These are phyloP conservation scores for Phytophthora nicotianae DNA, from an alignment of 352 stramenopile genomes.

Conservation along the genomic window DNA sequence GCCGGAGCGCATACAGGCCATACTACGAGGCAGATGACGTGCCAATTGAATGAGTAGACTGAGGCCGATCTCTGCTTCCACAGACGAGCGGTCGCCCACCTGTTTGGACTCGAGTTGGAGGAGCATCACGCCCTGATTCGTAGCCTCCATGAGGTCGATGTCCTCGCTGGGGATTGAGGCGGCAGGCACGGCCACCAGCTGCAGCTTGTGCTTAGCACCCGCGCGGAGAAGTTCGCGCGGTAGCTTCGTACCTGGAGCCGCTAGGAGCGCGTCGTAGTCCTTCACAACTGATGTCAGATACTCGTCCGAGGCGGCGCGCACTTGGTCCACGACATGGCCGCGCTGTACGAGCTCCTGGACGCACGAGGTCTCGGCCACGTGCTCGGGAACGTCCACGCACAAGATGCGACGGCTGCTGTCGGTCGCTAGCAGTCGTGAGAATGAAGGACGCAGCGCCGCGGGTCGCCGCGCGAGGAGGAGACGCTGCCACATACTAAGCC, in stretches of 20 bases:
- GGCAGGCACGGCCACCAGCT: constrained; percentile 62
- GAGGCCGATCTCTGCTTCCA: constrained; percentile 74
- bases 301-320: constrained; percentile 39
- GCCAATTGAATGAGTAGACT: constrained; percentile 70
- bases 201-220: constrained; percentile 50
- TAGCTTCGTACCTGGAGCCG: constrained; percentile 54
- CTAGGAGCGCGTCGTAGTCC: constrained; percentile 70
- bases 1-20: constrained; percentile 41
- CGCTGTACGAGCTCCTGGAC: constrained; percentile 77
- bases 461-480: constrained; percentile 19
- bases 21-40: constrained; percentile 60
- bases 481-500: constrained; percentile 39
- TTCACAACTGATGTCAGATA: constrained; percentile 38
- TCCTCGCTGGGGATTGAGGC: constrained; percentile 62
- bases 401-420: constrained; percentile 51
- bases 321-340: constrained; percentile 65
- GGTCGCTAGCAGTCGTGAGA: constrained; percentile 24
- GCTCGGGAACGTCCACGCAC: constrained; percentile 61
- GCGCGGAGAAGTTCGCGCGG: constrained; percentile 46
- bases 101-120: constrained; percentile 82
- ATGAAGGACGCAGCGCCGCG: background rate
- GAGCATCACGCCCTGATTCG: constrained; percentile 73
- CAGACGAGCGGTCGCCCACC: constrained; percentile 69
- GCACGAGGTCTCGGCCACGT: constrained; percentile 54
- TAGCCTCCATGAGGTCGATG: constrained; percentile 79